Evolutionary conservation across 345 rosid species (phyloP).

Genomic region (Rhodamnia rubescens): DNA sequence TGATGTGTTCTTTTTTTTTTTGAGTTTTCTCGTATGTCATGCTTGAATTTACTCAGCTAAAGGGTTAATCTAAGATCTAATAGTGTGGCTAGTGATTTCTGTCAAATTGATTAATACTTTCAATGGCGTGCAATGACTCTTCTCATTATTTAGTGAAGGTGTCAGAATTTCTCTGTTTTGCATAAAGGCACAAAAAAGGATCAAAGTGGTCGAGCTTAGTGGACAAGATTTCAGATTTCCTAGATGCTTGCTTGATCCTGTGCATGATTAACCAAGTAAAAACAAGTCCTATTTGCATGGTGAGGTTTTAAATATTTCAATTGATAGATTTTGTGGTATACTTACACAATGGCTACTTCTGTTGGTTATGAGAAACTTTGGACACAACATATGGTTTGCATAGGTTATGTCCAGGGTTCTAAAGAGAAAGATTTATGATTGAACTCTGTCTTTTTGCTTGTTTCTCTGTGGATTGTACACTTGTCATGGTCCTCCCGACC

Average conservation of each 20-base stretch:
- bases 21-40: background rate
- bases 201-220: background rate
- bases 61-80: background rate
- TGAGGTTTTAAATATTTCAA: background rate
- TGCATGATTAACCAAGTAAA: background rate
- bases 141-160: background rate
- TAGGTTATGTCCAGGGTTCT: background rate
- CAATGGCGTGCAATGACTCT: background rate
- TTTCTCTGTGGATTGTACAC: background rate
- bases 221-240: background rate
- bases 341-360: too few species aligned
- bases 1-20: background rate
- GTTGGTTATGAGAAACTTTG: too few species aligned
- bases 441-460: background rate
- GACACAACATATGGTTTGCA: background rate
- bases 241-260: background rate
- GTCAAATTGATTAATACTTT: background rate
- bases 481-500: background rate
- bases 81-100: background rate
- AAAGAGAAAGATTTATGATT: background rate
- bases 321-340: background rate
- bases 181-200: background rate
- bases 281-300: background rate
- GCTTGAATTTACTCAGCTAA: background rate
- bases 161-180: background rate